phyloP scores from a whole-genome alignment of 106 monocot species.

The Acanthochlamys bracteata region DNA sequence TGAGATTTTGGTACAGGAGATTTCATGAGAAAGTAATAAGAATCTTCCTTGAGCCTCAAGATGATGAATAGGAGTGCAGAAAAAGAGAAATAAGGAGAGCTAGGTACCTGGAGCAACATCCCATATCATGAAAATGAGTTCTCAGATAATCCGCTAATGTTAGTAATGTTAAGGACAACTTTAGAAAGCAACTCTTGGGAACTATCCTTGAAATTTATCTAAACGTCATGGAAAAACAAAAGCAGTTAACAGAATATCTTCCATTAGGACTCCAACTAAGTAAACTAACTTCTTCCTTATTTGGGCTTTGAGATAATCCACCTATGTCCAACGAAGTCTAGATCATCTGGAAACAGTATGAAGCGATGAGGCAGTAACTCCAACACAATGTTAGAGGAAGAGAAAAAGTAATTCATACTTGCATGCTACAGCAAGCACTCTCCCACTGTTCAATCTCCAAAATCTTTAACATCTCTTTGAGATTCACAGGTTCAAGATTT shows the following conservation, averaged over 20 bases:
- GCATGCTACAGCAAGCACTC: conserved; percentile 72
- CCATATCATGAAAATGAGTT: conserved; percentile 97
- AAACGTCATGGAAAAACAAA: neutral
- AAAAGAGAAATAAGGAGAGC: neutral
- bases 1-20: too few species aligned
- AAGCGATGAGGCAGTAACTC: conserved; percentile 17
- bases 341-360: conserved; percentile 63
- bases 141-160: conserved; percentile 81
- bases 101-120: conserved; percentile 87
- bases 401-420: conserved; percentile 35
- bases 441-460: conserved; percentile 98
- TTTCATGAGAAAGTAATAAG: too few species aligned
- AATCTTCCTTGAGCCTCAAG: too few species aligned
- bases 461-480: conserved; percentile 60
- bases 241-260: conserved; percentile 64
- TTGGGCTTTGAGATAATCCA: conserved; percentile 70
- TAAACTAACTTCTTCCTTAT: conserved; percentile 49
- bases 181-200: neutral
- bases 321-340: conserved; percentile 64
- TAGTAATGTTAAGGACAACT: conserved; percentile 41
- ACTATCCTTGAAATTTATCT: too few species aligned
- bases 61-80: neutral
- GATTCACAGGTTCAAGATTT: conserved; percentile 63
- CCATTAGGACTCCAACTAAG: conserved; percentile 88
- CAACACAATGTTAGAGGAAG: neutral